Evolutionary conservation across 73 alveolate species (phyloP), one percentile per base, ranked within the genome.

Genomic region (Paramecium bursaria): DNA sequence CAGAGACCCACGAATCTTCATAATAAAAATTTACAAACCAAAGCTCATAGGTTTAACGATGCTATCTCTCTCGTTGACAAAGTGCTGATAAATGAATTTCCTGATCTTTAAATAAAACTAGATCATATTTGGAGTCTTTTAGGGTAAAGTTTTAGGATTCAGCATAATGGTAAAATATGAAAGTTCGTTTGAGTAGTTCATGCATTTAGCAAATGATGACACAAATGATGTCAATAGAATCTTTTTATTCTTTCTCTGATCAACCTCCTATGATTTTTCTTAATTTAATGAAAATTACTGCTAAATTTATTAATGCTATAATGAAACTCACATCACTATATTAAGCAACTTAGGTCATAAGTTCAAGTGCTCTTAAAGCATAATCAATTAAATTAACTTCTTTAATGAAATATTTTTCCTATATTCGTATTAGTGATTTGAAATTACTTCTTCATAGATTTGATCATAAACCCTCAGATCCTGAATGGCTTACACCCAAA

Each of bases 271-370:
- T n/a, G n/a, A n/a, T n/a, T n/a, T n/a, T n/a, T n/a, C 22, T 3
- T 25, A 39, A 11, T 39, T 39, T 10, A 19, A 2, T 3, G 33
- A 39, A 13, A 25, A 5, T 30, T 67, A 67, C 82, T 35, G 60
- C 82, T 17, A 11, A n/a, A 25, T 67, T 39, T 13, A 26, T 30
- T 5, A 67, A 25, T 1, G 61, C 82, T 30, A 67, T 67, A 9
- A 67, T 67, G 11, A 67, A 67, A 14, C 82, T 67, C 33, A 39
- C 82, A 21, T 67, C 82, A 19, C 82, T 67, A 67, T 67, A 35
- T 35, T 67, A 42, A 5, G 33, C 42, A 1, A 30, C 53, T 67
- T 67, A 6, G 9, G 22, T 42, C 82, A 67, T 67, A 10, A 67
- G 44, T 67, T 67, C 19, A 31, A 67, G 30, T 4, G 82, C 44